Conservation (phyloP, 2,329 filamentous ascomycete species). For the Exophiala dermatitidis region DNA sequence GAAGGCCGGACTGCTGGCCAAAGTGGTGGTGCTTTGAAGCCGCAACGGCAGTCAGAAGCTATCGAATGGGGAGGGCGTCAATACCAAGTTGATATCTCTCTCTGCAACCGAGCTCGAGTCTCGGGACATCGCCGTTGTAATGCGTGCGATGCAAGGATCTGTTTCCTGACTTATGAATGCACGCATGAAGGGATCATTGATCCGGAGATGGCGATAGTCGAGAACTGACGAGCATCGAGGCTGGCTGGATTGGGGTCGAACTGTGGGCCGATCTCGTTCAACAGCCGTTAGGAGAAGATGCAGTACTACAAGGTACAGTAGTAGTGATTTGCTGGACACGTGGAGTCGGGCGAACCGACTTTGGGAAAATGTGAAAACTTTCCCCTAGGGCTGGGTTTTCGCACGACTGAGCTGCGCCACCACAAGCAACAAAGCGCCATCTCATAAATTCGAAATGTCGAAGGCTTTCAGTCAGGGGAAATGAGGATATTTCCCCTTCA, state of each 20-base stretch:
- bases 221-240: neutral
- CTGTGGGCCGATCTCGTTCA: neutral
- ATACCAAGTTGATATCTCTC: too few relatives aligned
- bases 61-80: too few relatives aligned
- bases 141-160: too few relatives aligned
- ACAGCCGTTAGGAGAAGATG: neutral
- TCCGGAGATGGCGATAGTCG: neutral
- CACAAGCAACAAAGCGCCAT: neutral
- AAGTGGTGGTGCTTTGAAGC: too few relatives aligned
- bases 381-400: neutral
- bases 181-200: neutral
- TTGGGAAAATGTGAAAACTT: neutral
- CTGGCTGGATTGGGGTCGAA: neutral
- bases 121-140: too few relatives aligned
- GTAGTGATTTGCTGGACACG: neutral
- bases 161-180: neutral
- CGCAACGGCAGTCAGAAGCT: too few relatives aligned
- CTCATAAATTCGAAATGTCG: neutral
- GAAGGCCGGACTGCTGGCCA: too few relatives aligned
- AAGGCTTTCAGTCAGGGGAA: constrained; percentile 1
- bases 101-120: too few relatives aligned
- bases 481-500: neutral
- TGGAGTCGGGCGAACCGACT: neutral
- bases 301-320: neutral
- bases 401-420: neutral